A percentile compares a stretch with the other conserved stretches of the same genome.
These are phyloP conservation scores for Spirogloea muscicola DNA, from an alignment of 139 green algal species.

Conservation along the genomic window DNA sequence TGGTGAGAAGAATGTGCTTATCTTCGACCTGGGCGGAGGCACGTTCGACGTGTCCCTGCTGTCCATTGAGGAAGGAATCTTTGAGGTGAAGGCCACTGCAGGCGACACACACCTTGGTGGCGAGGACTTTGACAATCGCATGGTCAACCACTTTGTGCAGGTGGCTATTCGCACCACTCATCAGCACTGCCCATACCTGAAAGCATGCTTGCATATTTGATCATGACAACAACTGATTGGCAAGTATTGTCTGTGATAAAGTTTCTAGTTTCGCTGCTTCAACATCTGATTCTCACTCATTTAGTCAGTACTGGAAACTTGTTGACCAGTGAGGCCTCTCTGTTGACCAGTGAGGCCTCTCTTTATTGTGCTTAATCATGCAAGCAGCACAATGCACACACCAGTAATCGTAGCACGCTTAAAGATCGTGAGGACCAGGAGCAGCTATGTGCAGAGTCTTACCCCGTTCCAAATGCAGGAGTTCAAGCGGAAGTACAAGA, in stretches of 20 bases:
- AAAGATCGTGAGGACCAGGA: no score
- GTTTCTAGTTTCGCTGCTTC: no score
- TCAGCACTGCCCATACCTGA: no score
- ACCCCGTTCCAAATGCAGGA: no score
- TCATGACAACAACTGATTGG: no score
- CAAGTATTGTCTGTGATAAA: no score
- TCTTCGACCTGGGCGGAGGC: slow-evolving; percentile 95
- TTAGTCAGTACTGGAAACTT: no score
- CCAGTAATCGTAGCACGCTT: no score
- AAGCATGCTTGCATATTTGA: no score
- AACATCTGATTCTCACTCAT: no score
- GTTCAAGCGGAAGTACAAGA: slow-evolving; percentile 99
- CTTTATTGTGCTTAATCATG: slow-evolving; percentile 94
- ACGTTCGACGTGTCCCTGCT: slow-evolving; percentile 97
- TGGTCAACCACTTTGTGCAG: slow-evolving; percentile 76
- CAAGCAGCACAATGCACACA: slow-evolving; percentile 88
- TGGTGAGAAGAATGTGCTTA: slow-evolving; percentile 55
- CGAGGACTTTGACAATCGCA: slow-evolving; percentile 96
- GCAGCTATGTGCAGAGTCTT: no score
- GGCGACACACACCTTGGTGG: slow-evolving; percentile 97
- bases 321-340: no score
- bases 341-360: slow-evolving; percentile 94
- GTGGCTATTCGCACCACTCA: slow-evolving; percentile 94
- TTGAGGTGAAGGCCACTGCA: slow-evolving; percentile 96
- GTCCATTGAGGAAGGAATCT: slow-evolving; percentile 97